Conservation (phyloP, 148 eudicot species). For the Agrostemma githago region DNA sequence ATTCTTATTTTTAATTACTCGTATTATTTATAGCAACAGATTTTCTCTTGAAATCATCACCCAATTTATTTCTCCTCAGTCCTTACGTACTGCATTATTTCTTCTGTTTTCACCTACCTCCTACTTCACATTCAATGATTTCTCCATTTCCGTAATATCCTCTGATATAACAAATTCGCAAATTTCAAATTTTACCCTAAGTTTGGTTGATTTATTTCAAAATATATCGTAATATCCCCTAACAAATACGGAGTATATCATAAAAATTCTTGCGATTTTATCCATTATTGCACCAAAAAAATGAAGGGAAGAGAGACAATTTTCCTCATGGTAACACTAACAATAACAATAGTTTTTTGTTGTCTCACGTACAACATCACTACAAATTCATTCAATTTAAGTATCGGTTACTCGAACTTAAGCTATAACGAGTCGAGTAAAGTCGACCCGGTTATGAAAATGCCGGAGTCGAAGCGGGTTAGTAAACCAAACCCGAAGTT, state of each 20-base stretch:
- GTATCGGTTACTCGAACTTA: background rate
- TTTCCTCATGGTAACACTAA: constrained; percentile 21
- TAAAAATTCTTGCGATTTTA: background rate
- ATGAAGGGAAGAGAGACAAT: constrained; percentile 23
- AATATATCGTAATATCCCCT: too few species aligned
- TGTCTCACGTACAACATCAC: constrained; percentile 32
- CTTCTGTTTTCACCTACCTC: background rate
- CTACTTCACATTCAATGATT: background rate
- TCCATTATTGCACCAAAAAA: constrained; percentile 8
- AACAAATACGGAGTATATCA: too few species aligned
- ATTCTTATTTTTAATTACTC: background rate
- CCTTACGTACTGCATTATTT: background rate
- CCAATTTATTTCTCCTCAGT: constrained; percentile 4
- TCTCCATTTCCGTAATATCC: background rate
- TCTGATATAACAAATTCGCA: too few species aligned
- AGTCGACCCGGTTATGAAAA: constrained; percentile 26
- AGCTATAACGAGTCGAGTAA: constrained; percentile 10
- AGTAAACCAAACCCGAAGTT: constrained; percentile 18
- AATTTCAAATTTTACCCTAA: too few species aligned
- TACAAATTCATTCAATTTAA: background rate
- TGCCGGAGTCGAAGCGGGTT: constrained; percentile 6
- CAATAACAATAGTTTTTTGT: constrained; percentile 21
- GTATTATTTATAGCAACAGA: background rate
- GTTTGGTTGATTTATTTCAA: too few species aligned
- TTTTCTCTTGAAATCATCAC: constrained; percentile 13